Evolutionary conservation across 371 early-diverging fungal species (phyloP), one percentile per base, ranked within the genome.

Genomic region (Apophysomyces elegans): DNA sequence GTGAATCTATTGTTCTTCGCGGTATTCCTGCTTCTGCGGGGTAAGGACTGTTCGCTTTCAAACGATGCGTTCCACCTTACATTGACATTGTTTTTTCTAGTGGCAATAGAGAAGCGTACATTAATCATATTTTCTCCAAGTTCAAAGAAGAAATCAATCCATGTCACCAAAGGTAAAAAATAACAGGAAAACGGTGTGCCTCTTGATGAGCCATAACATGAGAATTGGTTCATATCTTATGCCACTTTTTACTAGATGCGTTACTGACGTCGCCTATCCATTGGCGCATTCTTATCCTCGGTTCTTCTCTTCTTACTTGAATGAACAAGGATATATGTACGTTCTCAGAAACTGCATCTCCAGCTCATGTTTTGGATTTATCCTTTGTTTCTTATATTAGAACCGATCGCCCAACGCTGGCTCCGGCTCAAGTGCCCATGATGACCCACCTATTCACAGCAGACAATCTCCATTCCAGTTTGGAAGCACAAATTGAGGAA

Each of bases 381-480:
- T 45, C 46, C 6, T 21, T 36, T 16, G 12, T 57, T 1, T 56
- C 35, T 1, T 57, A 45, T 44, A 13, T 7, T 44, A 60, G 43
- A 21, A 62, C 62, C 41, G 37, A 46, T 8, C 21, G 39, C 14
- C 32, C 44, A 16, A 13, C 44, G 7, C 18, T 43, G 0, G 21
- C 60, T 43, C 58, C 64, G 57, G 67, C 65, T 6, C 50, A 62
- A 14, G 69, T 77, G 1, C 84, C 86, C 14, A 65, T 74, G 0
- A 61, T 86, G 43, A 73, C 83, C 26, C 70, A 77, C 9, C 63
- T 87, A 35, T 73, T 73, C 14, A 80, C 76, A 1, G 59, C 74
- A 7, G 32, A 26, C 32, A 26, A 26, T 3, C 65, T 84, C 6
- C 71, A 74, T 14, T 72, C 67, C 44, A 73, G 73, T 36, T 61